Evolutionary conservation across 2,329 filamentous ascomycete genomes (phyloP), one percentile per base, ranked within the genome.

Genomic region (Phyllosticta citrichinensis): DNA sequence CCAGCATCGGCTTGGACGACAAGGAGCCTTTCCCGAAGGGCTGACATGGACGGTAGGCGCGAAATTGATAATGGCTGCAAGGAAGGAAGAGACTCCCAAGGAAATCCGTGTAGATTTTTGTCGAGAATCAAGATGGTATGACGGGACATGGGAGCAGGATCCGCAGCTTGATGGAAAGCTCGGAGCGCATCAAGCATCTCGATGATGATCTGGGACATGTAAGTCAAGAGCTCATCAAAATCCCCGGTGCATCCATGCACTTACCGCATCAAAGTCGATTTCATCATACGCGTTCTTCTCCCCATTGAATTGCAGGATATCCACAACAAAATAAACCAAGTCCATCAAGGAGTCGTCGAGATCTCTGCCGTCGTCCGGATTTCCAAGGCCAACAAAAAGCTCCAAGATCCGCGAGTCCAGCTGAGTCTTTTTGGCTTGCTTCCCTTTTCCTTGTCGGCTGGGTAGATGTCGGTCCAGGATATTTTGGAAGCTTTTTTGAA

Each of bases 221-320:
- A 4, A 54, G 33, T 20, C 6, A 27, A 30, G n/a, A 30, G n/a
- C 14, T 8, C n/a, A n/a, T 47, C 14, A 9, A 20, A 56, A 40
- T 25, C 24, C 19, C 20, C 22, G 20, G 27, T 55, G 20, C 14
- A 27, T 4, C 35, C 19, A 24, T 4, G 30, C 63, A 63, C 65
- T 63, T 57, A 72, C 68, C 55, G 81, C 77, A 66, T 99, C 94
- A 70, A 97, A 96, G 73, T 97, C 93, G 64, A 99, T 89, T 75
- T 99, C 94, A 67, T 99, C 94, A 74, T 97, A 97, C 0, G 95
- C 94, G 70, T 97, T 99, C 55, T 86, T 84, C 75, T 99, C 95
- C 17, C 94, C 94, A 67, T 96, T 90, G 73, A 99, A 97, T 71
- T 97, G 94, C 2, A 99, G 80, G 57, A 97, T 92, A 68, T 99